Base-by-base conservation (phyloP, 129 eudicot genomes). In the Flaveria linearis region DNA sequence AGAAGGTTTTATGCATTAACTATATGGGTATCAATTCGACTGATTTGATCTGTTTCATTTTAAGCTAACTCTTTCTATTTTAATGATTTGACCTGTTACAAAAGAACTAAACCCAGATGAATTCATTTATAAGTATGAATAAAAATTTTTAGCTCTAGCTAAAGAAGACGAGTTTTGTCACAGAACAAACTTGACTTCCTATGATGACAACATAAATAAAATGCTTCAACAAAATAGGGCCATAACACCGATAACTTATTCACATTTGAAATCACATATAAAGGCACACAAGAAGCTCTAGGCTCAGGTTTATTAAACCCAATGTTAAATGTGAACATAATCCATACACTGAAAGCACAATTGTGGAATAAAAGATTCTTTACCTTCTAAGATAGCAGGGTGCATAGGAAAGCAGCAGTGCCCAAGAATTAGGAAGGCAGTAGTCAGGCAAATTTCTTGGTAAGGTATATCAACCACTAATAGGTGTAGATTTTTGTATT, bases 231-330 rank as follows among this genome's bases (percentile, higher is more conserved):
- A 51, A 47, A 71, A n/a, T 30, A 71, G n/a, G 47, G 51, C 30
- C 45, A 15, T 23, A 22, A 22, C 56, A 73, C 25, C 55, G 42
- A 15, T 23, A 73, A 74, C 58, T 15, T 28, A 23, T 23, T 41
- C 70, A 45, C 10, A n/a, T 58, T 45, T 60, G 43, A 74, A 2
- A 61, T 73, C 41, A 74, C 78, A 68, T 58, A 61, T 45, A 61
- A 60, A 28, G 13, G 71, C 20, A 74, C 12, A 74, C 64, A 71
- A n/a, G 30, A 43, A 61, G 78, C 78, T 45, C 69, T 61, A 16
- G 47, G 57, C 57, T 25, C 58, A 28, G 1, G 22, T 60, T 61
- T 74, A 25, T 23, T 58, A 36, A 60, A 53, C 11, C 41, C 23
- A 14, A 22, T 41, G 23, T 47, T 41, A 41, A 69, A 73, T 56